Base-by-base conservation (phyloP, 495 filamentous ascomycete genomes). In the Chaetomium tenue region DNA sequence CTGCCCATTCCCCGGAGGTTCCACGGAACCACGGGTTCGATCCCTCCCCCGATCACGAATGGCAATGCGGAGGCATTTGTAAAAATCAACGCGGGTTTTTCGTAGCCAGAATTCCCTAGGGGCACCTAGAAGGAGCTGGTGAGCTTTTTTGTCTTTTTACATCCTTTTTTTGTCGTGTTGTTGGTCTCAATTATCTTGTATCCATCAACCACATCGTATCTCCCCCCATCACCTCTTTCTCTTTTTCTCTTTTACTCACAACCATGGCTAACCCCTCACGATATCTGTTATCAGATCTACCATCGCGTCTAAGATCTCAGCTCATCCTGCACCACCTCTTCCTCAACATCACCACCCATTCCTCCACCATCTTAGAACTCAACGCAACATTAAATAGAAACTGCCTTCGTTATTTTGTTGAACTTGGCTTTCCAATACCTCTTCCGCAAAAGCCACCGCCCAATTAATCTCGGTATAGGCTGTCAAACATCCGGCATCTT, bases 401-500 rank as follows among this genome's bases (percentile, higher is more conserved):
- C 86, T 84, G 61, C 89, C 78, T 77, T 91, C 85, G 74, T 88
- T 85, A 71, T 89, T 87, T 87, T 66, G 85, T 78, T 39, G 85
- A 76, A 74, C 88, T 85, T 47, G 87, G 84, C 75, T 88, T 90
- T 66, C 88, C 88, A 63, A 90, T 91, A 71, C 46, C 46, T 20
- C 16, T 47, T 12, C 3, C 16, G n/a, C n/a, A n/a, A 16, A 18
- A 12, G n/a, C 12, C 5, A 47, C 12, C 9, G 12, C n/a, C 5
- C 42, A 84, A 67, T 90, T 88, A 18, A 90, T 82, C 87, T 87
- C 89, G 61, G 87, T 87, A 70, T 88, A 89, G 54, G 79, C 84
- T 23, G 84, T 89, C 22, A 82, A 67, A 13, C 89, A 75, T 61
- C 89, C 87, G 16, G 86, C 87, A 73, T 90, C 87, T 86, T 86